Evolutionary conservation across 768 basidiomycete genomes (phyloP).

Genomic region (Agaricus subrufescens): DNA sequence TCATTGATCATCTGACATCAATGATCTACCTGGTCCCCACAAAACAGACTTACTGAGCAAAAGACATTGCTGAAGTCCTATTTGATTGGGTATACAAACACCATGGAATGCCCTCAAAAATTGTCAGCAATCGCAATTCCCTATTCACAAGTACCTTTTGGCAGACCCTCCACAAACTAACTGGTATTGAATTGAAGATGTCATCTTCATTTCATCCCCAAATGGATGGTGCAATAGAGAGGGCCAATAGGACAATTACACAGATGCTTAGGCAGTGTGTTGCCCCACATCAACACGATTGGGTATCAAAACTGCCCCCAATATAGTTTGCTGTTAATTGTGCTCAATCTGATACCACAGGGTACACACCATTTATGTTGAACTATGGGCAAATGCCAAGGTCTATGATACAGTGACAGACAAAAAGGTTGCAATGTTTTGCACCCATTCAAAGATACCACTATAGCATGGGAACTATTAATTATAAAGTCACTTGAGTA

Average conservation of each 20-base stretch:
- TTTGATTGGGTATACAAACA: conserved; percentile 8
- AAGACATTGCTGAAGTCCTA: conserved; percentile 10
- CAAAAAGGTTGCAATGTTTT: too few species aligned
- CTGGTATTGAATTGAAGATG: conserved; percentile 2
- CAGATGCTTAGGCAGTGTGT: conserved; percentile 11
- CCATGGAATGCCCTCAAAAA: conserved; percentile 8
- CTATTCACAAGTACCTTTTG: conserved; percentile 12
- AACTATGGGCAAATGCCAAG: too few species aligned
- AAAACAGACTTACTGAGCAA: conserved; percentile 1
- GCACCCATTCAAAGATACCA: too few species aligned
- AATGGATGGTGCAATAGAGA: conserved; percentile 6
- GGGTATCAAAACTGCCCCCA: conserved; percentile 8
- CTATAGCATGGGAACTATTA: too few species aligned
- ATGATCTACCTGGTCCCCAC: conserved; percentile 11
- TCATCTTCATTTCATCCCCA: conserved; percentile 8
- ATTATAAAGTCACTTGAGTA: too few species aligned
- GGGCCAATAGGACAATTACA: conserved; percentile 9
- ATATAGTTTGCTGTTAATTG: conserved; percentile 12
- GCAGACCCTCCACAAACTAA: conserved; percentile 3
- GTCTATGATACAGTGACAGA: too few species aligned
- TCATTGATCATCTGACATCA: conserved; percentile 19
- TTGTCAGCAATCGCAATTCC: conserved; percentile 2
- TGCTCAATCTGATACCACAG: not conserved
- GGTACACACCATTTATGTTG: too few species aligned
- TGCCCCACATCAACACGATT: conserved; percentile 1